These are phyloP conservation scores for Russula emetica DNA, from an alignment of 768 basidiomycete genomes.

Conservation along the genomic window DNA sequence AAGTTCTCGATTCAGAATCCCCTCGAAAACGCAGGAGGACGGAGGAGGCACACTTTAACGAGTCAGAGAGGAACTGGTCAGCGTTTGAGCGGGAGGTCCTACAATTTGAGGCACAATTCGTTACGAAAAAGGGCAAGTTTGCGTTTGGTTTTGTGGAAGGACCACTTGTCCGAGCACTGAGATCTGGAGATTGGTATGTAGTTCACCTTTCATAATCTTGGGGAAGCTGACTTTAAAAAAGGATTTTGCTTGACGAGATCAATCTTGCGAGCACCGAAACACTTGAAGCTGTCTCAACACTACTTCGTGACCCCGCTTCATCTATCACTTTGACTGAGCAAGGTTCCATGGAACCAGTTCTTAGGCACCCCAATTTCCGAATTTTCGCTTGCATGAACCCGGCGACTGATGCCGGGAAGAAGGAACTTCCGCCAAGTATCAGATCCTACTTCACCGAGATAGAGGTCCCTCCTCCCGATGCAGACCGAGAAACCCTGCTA, in stretches of 20 bases:
- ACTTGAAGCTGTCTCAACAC: slow-evolving; percentile 83
- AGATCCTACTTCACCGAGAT: slow-evolving; percentile 92
- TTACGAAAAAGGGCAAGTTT: slow-evolving; percentile 83
- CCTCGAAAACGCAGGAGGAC: slow-evolving; percentile 73
- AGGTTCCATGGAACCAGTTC: slow-evolving; percentile 83
- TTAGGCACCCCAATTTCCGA: slow-evolving; percentile 92
- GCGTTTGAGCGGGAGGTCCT: slow-evolving; percentile 62
- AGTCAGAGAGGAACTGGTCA: slow-evolving; percentile 58
- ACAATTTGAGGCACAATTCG: slow-evolving; percentile 84
- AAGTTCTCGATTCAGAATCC: slow-evolving; percentile 39
- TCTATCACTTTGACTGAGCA: slow-evolving; percentile 93
- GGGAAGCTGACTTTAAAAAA: slow-evolving; percentile 33
- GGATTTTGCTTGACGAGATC: slow-evolving; percentile 94
- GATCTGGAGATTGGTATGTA: slow-evolving; percentile 80
- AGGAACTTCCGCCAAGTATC: slow-evolving; percentile 88
- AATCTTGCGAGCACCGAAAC: slow-evolving; percentile 94
- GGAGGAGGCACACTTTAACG: slow-evolving; percentile 40
- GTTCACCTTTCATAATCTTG: neutral
- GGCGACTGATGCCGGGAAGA: slow-evolving; percentile 97
- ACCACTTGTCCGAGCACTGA: slow-evolving; percentile 86
- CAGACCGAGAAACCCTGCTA: slow-evolving; percentile 84
- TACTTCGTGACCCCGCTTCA: slow-evolving; percentile 78
- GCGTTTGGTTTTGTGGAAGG: slow-evolving; percentile 96
- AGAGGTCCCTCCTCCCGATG: slow-evolving; percentile 90
- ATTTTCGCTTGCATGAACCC: slow-evolving; percentile 99